Percentiles rank a stretch among this genome's conserved stretches.
phyloP scores from a whole-genome alignment of 2,329 filamentous ascomycete species.

The Talaromyces rugulosus region DNA sequence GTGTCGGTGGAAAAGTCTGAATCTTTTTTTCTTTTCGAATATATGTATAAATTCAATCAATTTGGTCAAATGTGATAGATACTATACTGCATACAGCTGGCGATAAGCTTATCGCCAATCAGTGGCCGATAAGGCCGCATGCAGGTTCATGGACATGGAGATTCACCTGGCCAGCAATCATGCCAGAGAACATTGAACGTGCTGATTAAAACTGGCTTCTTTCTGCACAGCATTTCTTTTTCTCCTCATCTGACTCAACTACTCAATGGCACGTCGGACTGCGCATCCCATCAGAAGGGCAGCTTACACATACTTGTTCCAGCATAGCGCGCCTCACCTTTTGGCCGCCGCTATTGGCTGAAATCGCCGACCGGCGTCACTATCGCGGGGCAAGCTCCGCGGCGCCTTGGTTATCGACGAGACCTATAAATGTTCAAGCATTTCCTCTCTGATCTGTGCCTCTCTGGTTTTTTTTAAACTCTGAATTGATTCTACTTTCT shows the following conservation, averaged over 20 bases:
- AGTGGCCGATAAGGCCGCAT: background rate
- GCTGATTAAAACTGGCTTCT: no score
- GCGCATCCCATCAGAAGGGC: background rate
- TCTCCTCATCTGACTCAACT: background rate
- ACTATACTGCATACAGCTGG: no score
- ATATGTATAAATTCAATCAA: background rate
- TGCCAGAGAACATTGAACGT: no score
- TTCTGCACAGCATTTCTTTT: background rate
- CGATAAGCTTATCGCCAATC: background rate
- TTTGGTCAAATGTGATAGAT: no score
- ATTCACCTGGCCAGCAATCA: no score
- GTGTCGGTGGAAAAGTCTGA: background rate
- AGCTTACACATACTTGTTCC: constrained; percentile 2
- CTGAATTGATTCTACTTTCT: background rate
- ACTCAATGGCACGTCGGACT: background rate
- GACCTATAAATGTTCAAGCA: background rate
- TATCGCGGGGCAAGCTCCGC: constrained; percentile 1
- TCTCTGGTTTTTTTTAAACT: background rate
- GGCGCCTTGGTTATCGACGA: background rate
- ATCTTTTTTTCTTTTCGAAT: background rate
- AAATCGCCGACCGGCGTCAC: constrained; percentile 5
- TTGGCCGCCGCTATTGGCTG: constrained; percentile 8
- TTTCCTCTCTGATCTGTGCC: background rate
- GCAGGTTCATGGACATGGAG: no score
- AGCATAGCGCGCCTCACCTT: background rate